Base-by-base conservation (phyloP, 2,329 filamentous ascomycete species). In the Colletotrichum musae region DNA sequence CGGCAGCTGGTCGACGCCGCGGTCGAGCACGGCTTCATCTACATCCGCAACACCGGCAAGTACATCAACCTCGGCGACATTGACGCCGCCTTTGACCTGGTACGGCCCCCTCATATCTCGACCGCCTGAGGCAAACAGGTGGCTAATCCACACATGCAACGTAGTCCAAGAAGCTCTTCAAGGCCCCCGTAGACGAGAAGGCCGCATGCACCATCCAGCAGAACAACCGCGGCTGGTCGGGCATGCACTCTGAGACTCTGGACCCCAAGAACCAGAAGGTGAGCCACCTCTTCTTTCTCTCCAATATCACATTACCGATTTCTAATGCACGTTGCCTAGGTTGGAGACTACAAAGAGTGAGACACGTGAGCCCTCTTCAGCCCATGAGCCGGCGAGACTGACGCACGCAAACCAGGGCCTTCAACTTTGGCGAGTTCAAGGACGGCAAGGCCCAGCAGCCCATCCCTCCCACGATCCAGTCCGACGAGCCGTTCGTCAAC, bases 261-360 rank as follows among this genome's bases (percentile, higher is more conserved):
- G 95, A 98, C 78, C 94, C 95, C 3, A 89, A 91, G 73, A 90
- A 91, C 64, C 94, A 98, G 79, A 89, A 91, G 80, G 93, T 93
- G 85, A 75, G 82, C 78, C 9, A 10, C 47, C 45, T 26, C 47
- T 10, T 36, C 7, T 10, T 36, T 36, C 32, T 21, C n/a, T 18
- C 4, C 21, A 9, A 16, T 7, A 5, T 10, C 41, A 21, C 26
- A 7, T n/a, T 0, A 16, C 4, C 10, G 10, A 9, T 51, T 59
- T 32, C 47, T 56, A 52, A 64, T 26, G 2, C 28, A 10, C 12
- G 26, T n/a, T 21, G 24, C 6, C 6, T 72, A 94, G 91, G 85
- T 91, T 39, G 93, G 94, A 16, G 94, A 97, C 77, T 94, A 94
- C 74, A 97, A 97, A 85, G 94, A 97, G 93, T 95, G 81, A 75